Percentiles rank a stretch among this genome's conserved stretches.
Conservation (phyloP, 768 basidiomycete species). For the Rhodosporidiobolus sp. region DNA sequence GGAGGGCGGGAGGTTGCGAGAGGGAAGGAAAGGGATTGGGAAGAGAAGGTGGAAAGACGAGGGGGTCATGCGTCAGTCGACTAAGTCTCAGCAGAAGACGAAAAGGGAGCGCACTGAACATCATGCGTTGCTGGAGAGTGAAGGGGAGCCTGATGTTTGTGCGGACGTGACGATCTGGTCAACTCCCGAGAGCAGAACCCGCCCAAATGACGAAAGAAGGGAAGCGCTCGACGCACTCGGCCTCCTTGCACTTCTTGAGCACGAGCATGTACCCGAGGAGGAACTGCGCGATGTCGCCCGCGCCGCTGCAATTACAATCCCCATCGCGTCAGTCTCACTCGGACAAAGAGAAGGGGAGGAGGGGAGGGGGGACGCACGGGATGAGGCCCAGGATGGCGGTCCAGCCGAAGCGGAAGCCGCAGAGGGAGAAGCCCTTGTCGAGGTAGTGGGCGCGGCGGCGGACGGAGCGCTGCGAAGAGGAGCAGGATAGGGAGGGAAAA, state of each 20-base stretch:
- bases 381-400: slow-evolving; percentile 1
- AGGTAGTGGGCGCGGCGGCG: slow-evolving; percentile 56
- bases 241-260: slow-evolving; percentile 68
- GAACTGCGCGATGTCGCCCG: slow-evolving; percentile 53
- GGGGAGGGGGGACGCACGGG: neutral
- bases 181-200: neutral
- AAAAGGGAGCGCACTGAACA: slow-evolving; percentile 52
- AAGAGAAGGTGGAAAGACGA: neutral
- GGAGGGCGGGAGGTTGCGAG: neutral
- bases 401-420: slow-evolving; percentile 72
- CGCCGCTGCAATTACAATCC: slow-evolving; percentile 16
- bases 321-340: neutral
- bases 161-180: neutral
- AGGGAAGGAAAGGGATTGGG: too few relatives aligned
- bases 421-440: slow-evolving; percentile 78
- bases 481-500: slow-evolving; percentile 49
- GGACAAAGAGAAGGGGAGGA: too few relatives aligned
- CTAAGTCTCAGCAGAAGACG: neutral
- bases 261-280: slow-evolving; percentile 72
- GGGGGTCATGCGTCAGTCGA: neutral
- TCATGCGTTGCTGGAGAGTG: slow-evolving; percentile 66
- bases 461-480: slow-evolving; percentile 22
- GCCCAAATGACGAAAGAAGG: neutral
- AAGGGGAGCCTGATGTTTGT: slow-evolving; percentile 1
- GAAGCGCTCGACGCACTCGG: slow-evolving; percentile 51